Evolutionary conservation across 108 stramenopile species (phyloP), one percentile per base, ranked within the genome.

Genomic region (Stephanodiscus minutulus): DNA sequence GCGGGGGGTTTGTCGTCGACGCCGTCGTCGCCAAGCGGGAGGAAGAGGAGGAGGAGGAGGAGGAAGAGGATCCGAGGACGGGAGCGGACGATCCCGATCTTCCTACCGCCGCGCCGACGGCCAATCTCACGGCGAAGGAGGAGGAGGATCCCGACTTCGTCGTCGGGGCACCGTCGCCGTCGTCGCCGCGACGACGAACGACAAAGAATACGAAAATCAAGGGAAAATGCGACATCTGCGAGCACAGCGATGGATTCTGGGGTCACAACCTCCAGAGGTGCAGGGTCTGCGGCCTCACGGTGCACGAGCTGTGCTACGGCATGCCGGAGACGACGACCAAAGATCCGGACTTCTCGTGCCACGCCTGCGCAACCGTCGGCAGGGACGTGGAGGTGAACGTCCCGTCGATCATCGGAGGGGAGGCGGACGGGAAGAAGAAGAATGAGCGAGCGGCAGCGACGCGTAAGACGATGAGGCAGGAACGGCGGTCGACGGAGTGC

Each of bases 281-380:
- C 55, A 52, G 64, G 52, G 28, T 15, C 2, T 87, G 86, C 50
- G 56, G 61, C 1, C 13, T 87, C 0, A 37, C 20, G 35, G 83
- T 87, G 44, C 86, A 87, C 46, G 86, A 84, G 21, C 47, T 74
- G 21, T 87, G 86, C 48, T 84, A 87, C 57, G 77, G 79, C 25
- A 57, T 69, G 29, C 43, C 73, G 7, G 55, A 48, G 0, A 70
- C 65, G 36, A 1, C 24, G 22, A 17, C 6, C 41, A 60, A 73
- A 12, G 67, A 78, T 49, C 77, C 72, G 12, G 41, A 87, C 28
- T 87, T 84, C 43, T 39, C 58, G 0, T 87, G 86, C 57, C 63
- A 79, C 49, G 82, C 86, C 12, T 87, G 86, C 48, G 20, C 72
- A 24, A 65, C 86, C n/a, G 79, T 85, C 0, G 72, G 72, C 0